Conservation (phyloP, 176 grass and related monocot species). For the maize (Zea mays) region DNA sequence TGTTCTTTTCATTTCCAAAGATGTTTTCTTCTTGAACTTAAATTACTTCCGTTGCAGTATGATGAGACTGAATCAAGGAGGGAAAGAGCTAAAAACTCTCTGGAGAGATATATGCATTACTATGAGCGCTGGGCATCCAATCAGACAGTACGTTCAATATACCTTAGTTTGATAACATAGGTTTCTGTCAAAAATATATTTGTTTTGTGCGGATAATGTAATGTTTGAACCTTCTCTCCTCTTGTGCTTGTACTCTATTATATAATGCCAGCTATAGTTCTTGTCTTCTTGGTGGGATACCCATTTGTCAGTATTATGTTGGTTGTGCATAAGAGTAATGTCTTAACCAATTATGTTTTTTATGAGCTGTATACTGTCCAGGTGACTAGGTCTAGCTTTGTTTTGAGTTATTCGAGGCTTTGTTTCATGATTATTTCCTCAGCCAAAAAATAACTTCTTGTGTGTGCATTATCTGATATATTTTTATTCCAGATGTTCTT, state of each 20-base stretch:
- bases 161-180: conserved; percentile 23
- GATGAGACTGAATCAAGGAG: conserved; percentile 85
- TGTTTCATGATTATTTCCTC: not conserved
- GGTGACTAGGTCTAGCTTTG: conserved; percentile 12
- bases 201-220: not conserved
- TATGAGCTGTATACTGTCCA: not conserved
- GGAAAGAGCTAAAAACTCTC: conserved; percentile 94
- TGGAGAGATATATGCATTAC: conserved; percentile 98
- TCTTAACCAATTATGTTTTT: not conserved
- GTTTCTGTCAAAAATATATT: conserved; percentile 31
- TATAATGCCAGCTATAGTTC: conserved; percentile 3
- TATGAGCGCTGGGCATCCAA: conserved; percentile 98
- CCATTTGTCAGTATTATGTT: not conserved
- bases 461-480: not conserved
- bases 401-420: conserved; percentile 14
- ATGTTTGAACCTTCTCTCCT: not conserved
- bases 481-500: conserved; percentile 17
- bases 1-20: not conserved
- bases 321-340: conserved; percentile 13
- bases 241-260: not conserved
- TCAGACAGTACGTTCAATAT: conserved; percentile 68
- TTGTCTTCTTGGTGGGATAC: not conserved
- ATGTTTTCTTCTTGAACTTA: conserved; percentile 18
- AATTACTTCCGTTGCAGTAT: conserved; percentile 52
- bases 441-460: conserved; percentile 9